Evolutionary conservation across 2,329 filamentous ascomycete genomes (phyloP).

Genomic region (Zymoseptoria tritici): DNA sequence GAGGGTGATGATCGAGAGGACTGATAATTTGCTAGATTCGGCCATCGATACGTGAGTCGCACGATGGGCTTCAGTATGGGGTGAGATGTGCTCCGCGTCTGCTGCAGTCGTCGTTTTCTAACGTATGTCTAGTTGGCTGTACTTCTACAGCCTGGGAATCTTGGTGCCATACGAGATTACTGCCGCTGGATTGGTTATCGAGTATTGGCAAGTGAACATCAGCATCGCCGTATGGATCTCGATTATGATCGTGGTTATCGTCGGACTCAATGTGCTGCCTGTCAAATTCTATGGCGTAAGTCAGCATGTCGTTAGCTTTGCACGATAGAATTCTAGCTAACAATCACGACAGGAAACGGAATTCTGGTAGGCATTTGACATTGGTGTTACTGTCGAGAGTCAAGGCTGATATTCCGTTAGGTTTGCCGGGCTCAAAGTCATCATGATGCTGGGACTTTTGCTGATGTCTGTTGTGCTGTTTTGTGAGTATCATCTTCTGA

Average conservation of each 20-base stretch:
- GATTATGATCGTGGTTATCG: slow-evolving; percentile 32
- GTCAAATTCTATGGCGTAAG: slow-evolving; percentile 40
- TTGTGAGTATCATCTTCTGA: slow-evolving; percentile 24
- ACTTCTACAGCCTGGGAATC: slow-evolving; percentile 35
- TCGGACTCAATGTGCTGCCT: slow-evolving; percentile 42
- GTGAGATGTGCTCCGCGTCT: neutral
- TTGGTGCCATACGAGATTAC: slow-evolving; percentile 33
- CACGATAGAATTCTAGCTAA: neutral
- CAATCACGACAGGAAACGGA: slow-evolving; percentile 35
- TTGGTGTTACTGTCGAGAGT: neutral
- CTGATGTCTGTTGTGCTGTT: slow-evolving; percentile 49
- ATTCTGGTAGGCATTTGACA: slow-evolving; percentile 36
- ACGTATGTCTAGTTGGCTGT: slow-evolving; percentile 29
- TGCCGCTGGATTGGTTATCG: slow-evolving; percentile 30
- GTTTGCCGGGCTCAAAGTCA: slow-evolving; percentile 42
- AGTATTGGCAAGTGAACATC: slow-evolving; percentile 31
- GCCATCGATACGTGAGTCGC: slow-evolving; percentile 37
- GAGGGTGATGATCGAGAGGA: neutral
- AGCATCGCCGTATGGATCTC: slow-evolving; percentile 35
- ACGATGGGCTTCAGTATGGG: slow-evolving; percentile 41
- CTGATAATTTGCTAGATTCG: slow-evolving; percentile 26
- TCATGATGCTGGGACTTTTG: slow-evolving; percentile 45
- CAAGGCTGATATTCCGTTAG: slow-evolving; percentile 1
- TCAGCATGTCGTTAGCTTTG: neutral
- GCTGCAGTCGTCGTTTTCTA: neutral